Percentiles rank a stretch among this genome's conserved stretches.
Conservation (phyloP, 2,329 filamentous ascomycete genomes). For the Exutisphaerella laricina region DNA sequence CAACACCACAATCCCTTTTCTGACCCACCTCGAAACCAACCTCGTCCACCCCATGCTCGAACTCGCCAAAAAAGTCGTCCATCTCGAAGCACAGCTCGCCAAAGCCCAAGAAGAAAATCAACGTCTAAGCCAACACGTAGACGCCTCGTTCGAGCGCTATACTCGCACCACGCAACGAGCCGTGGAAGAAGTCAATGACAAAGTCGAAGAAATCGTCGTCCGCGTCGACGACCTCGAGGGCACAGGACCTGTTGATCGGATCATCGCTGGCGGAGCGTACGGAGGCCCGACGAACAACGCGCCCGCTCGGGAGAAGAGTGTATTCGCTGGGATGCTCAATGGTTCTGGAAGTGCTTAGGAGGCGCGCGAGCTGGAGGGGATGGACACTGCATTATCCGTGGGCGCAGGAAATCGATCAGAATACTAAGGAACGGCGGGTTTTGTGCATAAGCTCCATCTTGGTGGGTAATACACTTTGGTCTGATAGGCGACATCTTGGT, state of each 20-base stretch:
- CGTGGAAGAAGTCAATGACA: neutral
- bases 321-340: neutral
- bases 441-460: too few relatives aligned
- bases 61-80: neutral
- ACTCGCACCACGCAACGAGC: neutral
- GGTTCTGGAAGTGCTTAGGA: neutral
- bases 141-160: neutral
- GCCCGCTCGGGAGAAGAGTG: neutral
- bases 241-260: neutral
- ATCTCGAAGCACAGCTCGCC: neutral
- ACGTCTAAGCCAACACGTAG: neutral
- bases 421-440: too few relatives aligned
- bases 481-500: too few relatives aligned
- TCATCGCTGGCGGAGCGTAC: neutral
- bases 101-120: neutral
- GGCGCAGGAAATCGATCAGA: neutral
- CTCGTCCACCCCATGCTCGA: neutral
- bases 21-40: neutral
- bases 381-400: too few relatives aligned
- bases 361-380: neutral
- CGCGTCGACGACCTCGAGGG: constrained; percentile 1
- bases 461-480: too few relatives aligned
- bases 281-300: constrained; percentile 1
- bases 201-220: neutral
- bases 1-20: too few relatives aligned